Base-by-base conservation (phyloP, 345 rosid species). In the Reutealis trisperma region DNA sequence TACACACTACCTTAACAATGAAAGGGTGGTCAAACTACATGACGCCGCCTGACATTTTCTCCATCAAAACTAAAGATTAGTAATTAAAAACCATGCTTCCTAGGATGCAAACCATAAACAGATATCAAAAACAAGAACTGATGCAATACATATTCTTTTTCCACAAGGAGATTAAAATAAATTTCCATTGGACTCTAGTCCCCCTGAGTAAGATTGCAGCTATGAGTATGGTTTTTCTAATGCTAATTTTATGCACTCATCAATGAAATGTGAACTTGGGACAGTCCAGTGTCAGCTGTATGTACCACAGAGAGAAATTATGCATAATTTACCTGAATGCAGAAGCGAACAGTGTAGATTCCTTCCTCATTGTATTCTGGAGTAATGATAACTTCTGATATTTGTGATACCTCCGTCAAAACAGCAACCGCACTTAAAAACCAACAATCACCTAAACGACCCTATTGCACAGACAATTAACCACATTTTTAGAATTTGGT, bases 361-460 rank as follows among this genome's bases (percentile, higher is more conserved):
- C 99, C 99, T 87, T 96, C 99, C 83, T 92, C 98, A 18, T 94
- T 96, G 84, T 91, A 96, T 60, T 94, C 97, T 67, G 97, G 97
- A 75, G 99, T 94, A 66, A 96, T 96, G 80, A 96, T 94, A 76
- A 96, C 98, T 81, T 96, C 96, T 61, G 99, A 89, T 88, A 96
- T 94, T 61, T 77, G 93, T 67, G 97, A 92, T 75, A 86, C 99
- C 85, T 96, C 99, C 24, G 99, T 89, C 73, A 94, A 73, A 79
- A 96, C 99, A 75, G 99, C 98, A 77, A 96, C 97, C 49, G 99
- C 99, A 78, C 99, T 96, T 84, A 96, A 83, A 84, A 96, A 96
- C 99, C 99, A 96, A 80, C 99, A 96, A 87, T 96, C 98, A 0
- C 99, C 99, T 83, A 96, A 82, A 27, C 91, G 99, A 47, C 99